phyloP scores from a whole-genome alignment of 371 early-diverging fungal genomes.

The Rhizopus sp. region DNA sequence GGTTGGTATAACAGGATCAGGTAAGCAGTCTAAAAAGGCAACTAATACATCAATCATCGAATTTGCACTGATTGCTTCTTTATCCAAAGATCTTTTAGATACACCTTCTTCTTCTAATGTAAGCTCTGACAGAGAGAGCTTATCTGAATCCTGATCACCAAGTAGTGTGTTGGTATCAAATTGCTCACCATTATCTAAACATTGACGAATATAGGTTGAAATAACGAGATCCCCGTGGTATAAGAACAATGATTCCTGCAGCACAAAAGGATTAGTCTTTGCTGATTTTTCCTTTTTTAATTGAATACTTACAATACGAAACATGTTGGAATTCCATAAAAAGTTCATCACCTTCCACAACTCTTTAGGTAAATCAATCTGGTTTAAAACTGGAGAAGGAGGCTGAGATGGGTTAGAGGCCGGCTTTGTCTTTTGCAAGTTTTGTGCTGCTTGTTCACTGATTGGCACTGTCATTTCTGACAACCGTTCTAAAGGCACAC shows the following conservation, averaged over 20 bases:
- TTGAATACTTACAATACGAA: conserved; percentile 27
- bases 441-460: conserved; percentile 26
- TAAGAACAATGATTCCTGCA: conserved; percentile 68
- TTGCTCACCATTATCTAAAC: conserved; percentile 78
- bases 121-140: conserved; percentile 6
- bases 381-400: conserved; percentile 16
- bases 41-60: conserved; percentile 79
- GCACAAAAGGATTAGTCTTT: background rate
- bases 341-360: conserved; percentile 83
- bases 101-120: conserved; percentile 5
- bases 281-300: background rate
- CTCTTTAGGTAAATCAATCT: conserved; percentile 77
- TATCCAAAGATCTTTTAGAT: conserved; percentile 8
- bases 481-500: conserved; percentile 65
- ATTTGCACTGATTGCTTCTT: conserved; percentile 66
- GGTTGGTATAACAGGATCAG: conserved; percentile 75
- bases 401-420: conserved; percentile 1
- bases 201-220: conserved; percentile 73
- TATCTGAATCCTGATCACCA: conserved; percentile 15
- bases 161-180: conserved; percentile 65
- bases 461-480: conserved; percentile 61
- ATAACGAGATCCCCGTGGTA: conserved; percentile 67
- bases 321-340: conserved; percentile 56
- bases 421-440: conserved; percentile 3
- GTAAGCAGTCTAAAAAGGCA: conserved; percentile 71